Evolutionary conservation across 352 stramenopile species (phyloP).

Genomic region (Elongisporangium prolatum): DNA sequence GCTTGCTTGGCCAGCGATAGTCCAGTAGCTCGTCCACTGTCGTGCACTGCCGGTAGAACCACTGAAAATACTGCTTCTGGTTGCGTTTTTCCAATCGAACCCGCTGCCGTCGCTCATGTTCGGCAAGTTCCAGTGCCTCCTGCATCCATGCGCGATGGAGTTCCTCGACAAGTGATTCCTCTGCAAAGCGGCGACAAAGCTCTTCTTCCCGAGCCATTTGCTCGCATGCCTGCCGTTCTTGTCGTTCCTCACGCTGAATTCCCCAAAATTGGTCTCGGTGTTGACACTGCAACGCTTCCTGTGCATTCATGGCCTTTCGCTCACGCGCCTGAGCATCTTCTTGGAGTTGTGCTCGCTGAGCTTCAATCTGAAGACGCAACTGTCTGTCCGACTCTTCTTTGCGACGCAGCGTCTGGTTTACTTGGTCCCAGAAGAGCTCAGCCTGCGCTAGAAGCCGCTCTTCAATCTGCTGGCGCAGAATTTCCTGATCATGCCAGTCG

Average conservation of each 20-base stretch:
- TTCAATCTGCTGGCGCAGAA: slow-evolving; percentile 31
- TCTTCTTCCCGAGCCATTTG: slow-evolving; percentile 35
- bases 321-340: slow-evolving; percentile 21
- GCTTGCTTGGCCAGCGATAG: slow-evolving; percentile 44
- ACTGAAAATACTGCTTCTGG: slow-evolving; percentile 48
- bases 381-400: no score
- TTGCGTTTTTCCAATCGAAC: slow-evolving; percentile 28
- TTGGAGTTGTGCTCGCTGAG: slow-evolving; percentile 17
- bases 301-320: slow-evolving; percentile 20
- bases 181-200: slow-evolving; percentile 28
- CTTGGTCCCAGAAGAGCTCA: slow-evolving; percentile 37
- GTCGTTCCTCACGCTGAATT: slow-evolving; percentile 46
- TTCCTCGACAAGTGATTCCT: slow-evolving; percentile 18
- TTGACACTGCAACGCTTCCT: slow-evolving; percentile 39
- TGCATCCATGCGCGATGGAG: slow-evolving; percentile 26
- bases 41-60: slow-evolving; percentile 53
- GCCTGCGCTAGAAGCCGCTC: slow-evolving; percentile 35
- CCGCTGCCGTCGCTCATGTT: slow-evolving; percentile 13
- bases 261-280: slow-evolving; percentile 56
- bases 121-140: slow-evolving; percentile 16
- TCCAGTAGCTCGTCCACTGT: slow-evolving; percentile 52
- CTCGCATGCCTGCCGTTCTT: slow-evolving; percentile 21
- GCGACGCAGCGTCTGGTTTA: slow-evolving; percentile 19
- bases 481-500: slow-evolving; percentile 34
- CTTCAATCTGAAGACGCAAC: slow-evolving; percentile 2